A percentile compares a stretch with the other conserved stretches of the same genome.
These are phyloP conservation scores for Penicillium vulpinum DNA, from an alignment of 2,329 filamentous ascomycete genomes.

Conservation along the genomic window DNA sequence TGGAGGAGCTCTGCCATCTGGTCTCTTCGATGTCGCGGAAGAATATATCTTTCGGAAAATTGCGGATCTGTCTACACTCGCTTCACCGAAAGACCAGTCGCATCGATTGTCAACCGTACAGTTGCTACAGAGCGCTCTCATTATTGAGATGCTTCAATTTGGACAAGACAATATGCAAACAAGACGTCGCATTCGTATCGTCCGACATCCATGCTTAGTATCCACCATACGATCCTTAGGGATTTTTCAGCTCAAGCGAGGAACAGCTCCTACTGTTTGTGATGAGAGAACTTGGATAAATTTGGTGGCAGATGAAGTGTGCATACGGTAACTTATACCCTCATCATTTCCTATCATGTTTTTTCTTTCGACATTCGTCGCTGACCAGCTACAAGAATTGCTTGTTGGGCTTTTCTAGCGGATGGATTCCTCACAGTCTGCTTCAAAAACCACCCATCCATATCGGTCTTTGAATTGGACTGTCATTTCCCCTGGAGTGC, in stretches of 20 bases:
- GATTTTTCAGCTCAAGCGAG: slow-evolving; percentile 27
- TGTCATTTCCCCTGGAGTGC: slow-evolving; percentile 34
- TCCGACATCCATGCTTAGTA: slow-evolving; percentile 33
- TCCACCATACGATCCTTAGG: slow-evolving; percentile 32
- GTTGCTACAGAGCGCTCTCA: slow-evolving; percentile 30
- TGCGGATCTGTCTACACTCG: slow-evolving; percentile 17
- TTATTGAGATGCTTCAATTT: slow-evolving; percentile 37
- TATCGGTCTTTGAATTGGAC: slow-evolving; percentile 34
- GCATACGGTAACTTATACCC: slow-evolving; percentile 22
- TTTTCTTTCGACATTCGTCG: background rate
- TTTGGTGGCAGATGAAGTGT: slow-evolving; percentile 29
- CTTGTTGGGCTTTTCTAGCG: slow-evolving; percentile 35
- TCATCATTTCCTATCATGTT: background rate
- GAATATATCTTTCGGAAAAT: slow-evolving; percentile 33
- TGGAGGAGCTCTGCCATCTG: slow-evolving; percentile 16
- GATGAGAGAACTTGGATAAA: slow-evolving; percentile 25
- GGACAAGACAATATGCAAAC: slow-evolving; percentile 29
- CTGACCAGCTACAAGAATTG: slow-evolving; percentile 18
- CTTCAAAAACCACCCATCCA: slow-evolving; percentile 33
- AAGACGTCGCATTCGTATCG: slow-evolving; percentile 34
- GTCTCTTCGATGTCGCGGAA: slow-evolving; percentile 31
- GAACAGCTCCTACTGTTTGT: slow-evolving; percentile 10
- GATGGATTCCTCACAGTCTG: slow-evolving; percentile 36
- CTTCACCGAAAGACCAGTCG: slow-evolving; percentile 10
- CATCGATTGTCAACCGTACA: slow-evolving; percentile 21